These are phyloP conservation scores for Apiotrichum akiyoshidainum DNA, from an alignment of 1,284 basidiomycete species.

Conservation along the genomic window DNA sequence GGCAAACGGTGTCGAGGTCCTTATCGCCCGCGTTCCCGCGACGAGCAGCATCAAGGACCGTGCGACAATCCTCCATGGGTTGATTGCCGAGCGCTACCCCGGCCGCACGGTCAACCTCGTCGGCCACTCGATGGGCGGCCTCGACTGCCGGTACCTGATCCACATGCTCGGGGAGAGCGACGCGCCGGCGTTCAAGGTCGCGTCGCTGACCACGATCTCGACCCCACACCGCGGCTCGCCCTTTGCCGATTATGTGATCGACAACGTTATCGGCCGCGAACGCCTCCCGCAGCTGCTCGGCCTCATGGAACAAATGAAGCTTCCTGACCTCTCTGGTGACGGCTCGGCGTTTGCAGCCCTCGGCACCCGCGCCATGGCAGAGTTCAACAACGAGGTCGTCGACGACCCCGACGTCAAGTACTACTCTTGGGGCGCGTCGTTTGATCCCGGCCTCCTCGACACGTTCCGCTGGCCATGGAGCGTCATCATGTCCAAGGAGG, in stretches of 20 bases:
- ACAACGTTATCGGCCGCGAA: constrained; percentile 65
- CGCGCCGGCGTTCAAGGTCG: constrained; percentile 55
- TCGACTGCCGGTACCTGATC: constrained; percentile 82
- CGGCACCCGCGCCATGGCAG: constrained; percentile 76
- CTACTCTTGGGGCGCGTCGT: constrained; percentile 88
- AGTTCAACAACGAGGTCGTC: constrained; percentile 80
- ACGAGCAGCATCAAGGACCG: constrained; percentile 80
- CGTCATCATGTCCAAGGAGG: constrained; percentile 81
- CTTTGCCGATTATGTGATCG: constrained; percentile 87
- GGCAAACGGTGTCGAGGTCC: constrained; percentile 80
- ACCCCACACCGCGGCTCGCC: constrained; percentile 89
- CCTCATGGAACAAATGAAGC: constrained; percentile 61
- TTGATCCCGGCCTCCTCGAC: constrained; percentile 81
- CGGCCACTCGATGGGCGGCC: constrained; percentile 92
- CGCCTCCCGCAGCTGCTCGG: constrained; percentile 51
- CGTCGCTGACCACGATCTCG: constrained; percentile 84
- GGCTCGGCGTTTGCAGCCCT: constrained; percentile 86
- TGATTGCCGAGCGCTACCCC: constrained; percentile 72
- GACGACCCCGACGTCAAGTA: constrained; percentile 75
- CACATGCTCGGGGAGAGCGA: constrained; percentile 50
- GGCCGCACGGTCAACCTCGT: constrained; percentile 82
- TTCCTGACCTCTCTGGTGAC: constrained; percentile 75
- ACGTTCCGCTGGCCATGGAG: constrained; percentile 81
- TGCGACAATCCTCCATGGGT: constrained; percentile 77
- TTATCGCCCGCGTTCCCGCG: constrained; percentile 88